These are phyloP conservation scores for Coccinonectria pachysandricola DNA, from an alignment of 2,329 filamentous ascomycete genomes.

Conservation along the genomic window DNA sequence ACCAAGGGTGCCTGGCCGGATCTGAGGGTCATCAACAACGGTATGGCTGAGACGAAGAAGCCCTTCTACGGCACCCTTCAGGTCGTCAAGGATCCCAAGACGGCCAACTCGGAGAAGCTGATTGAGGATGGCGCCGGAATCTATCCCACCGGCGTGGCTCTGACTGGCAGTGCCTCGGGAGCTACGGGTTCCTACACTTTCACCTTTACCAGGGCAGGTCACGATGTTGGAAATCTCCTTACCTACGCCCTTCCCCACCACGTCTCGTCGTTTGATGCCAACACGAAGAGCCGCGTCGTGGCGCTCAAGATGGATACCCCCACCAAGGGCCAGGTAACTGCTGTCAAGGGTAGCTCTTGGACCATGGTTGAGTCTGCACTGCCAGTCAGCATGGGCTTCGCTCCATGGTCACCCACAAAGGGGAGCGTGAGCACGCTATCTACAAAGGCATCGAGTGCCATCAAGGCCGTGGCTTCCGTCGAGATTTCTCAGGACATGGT, in stretches of 20 bases:
- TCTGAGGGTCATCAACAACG: slow-evolving; percentile 58
- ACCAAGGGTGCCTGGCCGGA: slow-evolving; percentile 49
- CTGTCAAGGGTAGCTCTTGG: slow-evolving; percentile 63
- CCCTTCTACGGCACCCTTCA: slow-evolving; percentile 74
- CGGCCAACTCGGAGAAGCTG: slow-evolving; percentile 45
- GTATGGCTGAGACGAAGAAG: slow-evolving; percentile 50
- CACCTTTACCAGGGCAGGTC: slow-evolving; percentile 61
- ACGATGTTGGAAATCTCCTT: slow-evolving; percentile 48
- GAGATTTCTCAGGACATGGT: slow-evolving; percentile 71
- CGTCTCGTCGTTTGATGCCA: slow-evolving; percentile 57
- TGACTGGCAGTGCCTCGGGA: slow-evolving; percentile 53
- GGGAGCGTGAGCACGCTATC: slow-evolving; percentile 38
- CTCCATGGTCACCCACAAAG: slow-evolving; percentile 58
- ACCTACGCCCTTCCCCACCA: slow-evolving; percentile 92
- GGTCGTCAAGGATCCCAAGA: slow-evolving; percentile 63
- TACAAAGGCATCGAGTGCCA: slow-evolving; percentile 43
- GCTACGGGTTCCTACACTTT: slow-evolving; percentile 62
- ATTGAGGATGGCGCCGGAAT: slow-evolving; percentile 70
- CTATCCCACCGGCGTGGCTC: slow-evolving; percentile 54
- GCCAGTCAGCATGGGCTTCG: slow-evolving; percentile 64
- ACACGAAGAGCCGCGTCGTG: slow-evolving; percentile 38
- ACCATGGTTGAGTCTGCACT: slow-evolving; percentile 67
- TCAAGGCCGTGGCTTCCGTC: slow-evolving; percentile 51
- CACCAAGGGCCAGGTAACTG: slow-evolving; percentile 73
- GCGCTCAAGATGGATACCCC: slow-evolving; percentile 62